phyloP scores from a whole-genome alignment of 306 rosid species.

The Cyamopsis tetragonoloba region DNA sequence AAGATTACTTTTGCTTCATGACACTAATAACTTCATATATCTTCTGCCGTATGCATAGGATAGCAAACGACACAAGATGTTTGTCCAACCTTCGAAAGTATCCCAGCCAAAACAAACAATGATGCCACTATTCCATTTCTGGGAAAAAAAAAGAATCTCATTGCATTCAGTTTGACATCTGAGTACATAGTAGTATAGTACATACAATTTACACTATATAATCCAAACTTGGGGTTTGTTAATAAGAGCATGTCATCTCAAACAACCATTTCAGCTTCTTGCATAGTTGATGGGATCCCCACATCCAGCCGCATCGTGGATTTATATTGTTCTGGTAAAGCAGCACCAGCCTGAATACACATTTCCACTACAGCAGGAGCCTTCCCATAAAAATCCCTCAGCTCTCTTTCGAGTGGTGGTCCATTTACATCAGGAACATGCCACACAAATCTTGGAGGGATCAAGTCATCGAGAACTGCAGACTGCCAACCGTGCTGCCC shows the following conservation, averaged over 20 bases:
- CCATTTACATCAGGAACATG: slow-evolving; percentile 87
- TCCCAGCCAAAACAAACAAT: not conserved
- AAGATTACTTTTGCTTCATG: not conserved
- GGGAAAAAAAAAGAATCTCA: not conserved
- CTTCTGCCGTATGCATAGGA: not conserved
- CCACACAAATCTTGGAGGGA: slow-evolving; percentile 94
- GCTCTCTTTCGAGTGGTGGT: slow-evolving; percentile 68
- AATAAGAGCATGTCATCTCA: slow-evolving; percentile 36
- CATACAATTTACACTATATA: slow-evolving; percentile 5
- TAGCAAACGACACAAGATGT: not conserved
- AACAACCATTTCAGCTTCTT: slow-evolving; percentile 95
- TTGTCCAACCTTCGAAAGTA: not conserved
- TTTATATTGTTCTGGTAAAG: slow-evolving; percentile 67
- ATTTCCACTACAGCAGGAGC: slow-evolving; percentile 88
- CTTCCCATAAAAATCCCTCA: slow-evolving; percentile 77
- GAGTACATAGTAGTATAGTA: no score
- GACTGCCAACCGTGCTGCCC: slow-evolving; percentile 99
- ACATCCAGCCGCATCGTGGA: slow-evolving; percentile 90
- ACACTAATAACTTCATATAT: not conserved
- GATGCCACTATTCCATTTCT: not conserved
- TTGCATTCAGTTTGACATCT: slow-evolving; percentile 14
- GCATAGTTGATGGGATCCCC: slow-evolving; percentile 70
- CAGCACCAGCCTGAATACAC: slow-evolving; percentile 92
- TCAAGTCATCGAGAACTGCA: slow-evolving; percentile 78
- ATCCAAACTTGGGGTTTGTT: slow-evolving; percentile 6